Base-by-base conservation (phyloP, 2,329 filamentous ascomycete genomes). In the Ceratocystis variospora region DNA sequence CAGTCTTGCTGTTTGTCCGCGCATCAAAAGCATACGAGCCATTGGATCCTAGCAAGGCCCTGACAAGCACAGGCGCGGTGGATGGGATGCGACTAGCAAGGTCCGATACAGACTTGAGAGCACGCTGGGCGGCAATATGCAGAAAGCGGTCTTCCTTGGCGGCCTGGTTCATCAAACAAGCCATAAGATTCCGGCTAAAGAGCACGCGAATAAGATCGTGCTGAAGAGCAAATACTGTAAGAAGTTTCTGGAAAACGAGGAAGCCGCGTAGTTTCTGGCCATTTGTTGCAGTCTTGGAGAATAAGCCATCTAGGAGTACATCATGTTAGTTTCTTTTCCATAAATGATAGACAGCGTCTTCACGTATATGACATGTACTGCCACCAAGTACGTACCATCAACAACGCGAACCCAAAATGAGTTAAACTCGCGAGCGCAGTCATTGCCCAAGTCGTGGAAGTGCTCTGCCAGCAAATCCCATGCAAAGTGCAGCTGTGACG, bases 211-310 rank as follows among this genome's bases (percentile, higher is more conserved):
- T 82, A 71, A 80, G 81, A 66, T 70, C 64, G 19, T 72, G 72
- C 25, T 74, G 83, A 73, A 71, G 79, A 41, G 79, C 77, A 7
- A 82, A 75, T 2, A 78, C 77, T 57, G 81, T 77, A 3, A 96
- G 77, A 71, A 91, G 83, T 72, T 87, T 89, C 71, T 87, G 85
- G 72, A 96, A 90, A 1, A 97, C 82, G 71, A 92, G 85, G 76
- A 97, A 93, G 0, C 94, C 94, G 75, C 90, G 91, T 72, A 90
- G 90, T 75, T 96, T 97, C 66, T 95, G 88, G 71, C 92, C 90
- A 55, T 92, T 86, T 1, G 91, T 95, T 6, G 92, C 87, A 10
- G 83, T 85, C 66, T 87, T 84, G 5, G 89, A 87, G 73, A 97
- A 96, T 2, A 96, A 80, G 7, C 88, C 87, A 73, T 93, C 89